Evolutionary conservation across 495 filamentous ascomycete genomes (phyloP).

Genomic region (Podospora pseudopauciseta): DNA sequence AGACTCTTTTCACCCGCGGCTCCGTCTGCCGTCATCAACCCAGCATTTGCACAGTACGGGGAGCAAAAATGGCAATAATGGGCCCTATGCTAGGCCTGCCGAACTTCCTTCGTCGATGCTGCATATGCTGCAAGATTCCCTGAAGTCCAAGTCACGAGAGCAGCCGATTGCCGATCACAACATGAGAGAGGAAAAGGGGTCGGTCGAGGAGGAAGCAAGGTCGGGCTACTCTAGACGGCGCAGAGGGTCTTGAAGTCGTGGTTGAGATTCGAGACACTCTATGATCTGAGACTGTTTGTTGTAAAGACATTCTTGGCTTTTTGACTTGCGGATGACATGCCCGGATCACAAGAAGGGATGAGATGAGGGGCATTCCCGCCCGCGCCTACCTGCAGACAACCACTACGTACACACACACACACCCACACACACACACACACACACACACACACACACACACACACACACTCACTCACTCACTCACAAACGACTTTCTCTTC

Average conservation of each 20-base stretch:
- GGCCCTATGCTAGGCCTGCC: no score
- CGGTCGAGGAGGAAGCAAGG: not conserved
- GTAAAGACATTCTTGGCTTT: no score
- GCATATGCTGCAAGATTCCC: not conserved
- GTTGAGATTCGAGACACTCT: not conserved
- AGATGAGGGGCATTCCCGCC: no score
- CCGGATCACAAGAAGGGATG: no score
- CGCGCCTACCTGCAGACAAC: no score
- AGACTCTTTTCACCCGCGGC: not conserved
- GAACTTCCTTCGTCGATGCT: not conserved
- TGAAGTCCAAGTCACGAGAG: constrained; percentile 13
- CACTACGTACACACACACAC: no score
- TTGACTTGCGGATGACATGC: no score
- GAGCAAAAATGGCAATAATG: not conserved
- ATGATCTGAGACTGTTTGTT: no score
- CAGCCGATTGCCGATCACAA: constrained; percentile 20
- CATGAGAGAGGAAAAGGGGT: not conserved
- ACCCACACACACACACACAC: no score
- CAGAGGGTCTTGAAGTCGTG: not conserved
- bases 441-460: no score
- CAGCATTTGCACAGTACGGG: not conserved
- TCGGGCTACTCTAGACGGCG: not conserved
- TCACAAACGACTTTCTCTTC: not conserved
- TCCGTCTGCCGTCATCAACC: not conserved
- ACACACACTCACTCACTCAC: no score